Evolutionary conservation across 1,139 yeast species (phyloP), one percentile per base, ranked within the genome.

Genomic region (Candida pseudocylindracea): DNA sequence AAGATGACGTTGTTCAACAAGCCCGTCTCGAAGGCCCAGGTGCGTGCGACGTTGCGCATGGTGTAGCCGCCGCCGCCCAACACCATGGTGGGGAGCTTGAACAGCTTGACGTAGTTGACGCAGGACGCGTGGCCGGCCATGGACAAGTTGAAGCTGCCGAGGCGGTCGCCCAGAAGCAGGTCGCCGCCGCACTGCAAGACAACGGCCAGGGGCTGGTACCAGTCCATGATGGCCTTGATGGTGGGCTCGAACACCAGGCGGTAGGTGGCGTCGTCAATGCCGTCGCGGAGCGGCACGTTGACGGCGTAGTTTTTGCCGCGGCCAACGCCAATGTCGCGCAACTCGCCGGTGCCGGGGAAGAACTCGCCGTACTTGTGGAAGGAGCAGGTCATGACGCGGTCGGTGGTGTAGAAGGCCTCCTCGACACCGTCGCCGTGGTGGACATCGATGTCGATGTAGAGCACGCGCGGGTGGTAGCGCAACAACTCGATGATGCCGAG

Each of bases 401-500:
- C 96, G 5, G 95, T 83, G 9, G 94, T 73, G 53, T 85, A 88
- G 48, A 88, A 88, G 0, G 96, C 96, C 51, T 88, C 96, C 53
- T 88, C 95, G 26, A 88, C 98, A 40, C 96, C 98, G 53, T 88
- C 98, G 36, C 98, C 98, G 47, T 88, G 98, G 50, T 88, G 98
- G 15, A 88, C 81, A 52, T 88, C 98, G 39, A 83, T 88, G 50
- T 88, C 98, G 40, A 88, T 76, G 50, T 88, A 88, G 42, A 88
- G 60, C n/a, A 88, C 96, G 42, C 96, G 64, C 32, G 94, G 93
- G 53, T 88, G 94, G 48, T 81, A 83, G 36, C 95, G 60, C 43
- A 88, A 60, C 39, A 88, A 62, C 50, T 88, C 93, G 43, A 88
- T 70, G 38, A 88, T 85, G 12, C 94, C 93, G 44, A 88, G 58